Conservation (phyloP, 306 rosid genomes). For the Prunus dulcis region DNA sequence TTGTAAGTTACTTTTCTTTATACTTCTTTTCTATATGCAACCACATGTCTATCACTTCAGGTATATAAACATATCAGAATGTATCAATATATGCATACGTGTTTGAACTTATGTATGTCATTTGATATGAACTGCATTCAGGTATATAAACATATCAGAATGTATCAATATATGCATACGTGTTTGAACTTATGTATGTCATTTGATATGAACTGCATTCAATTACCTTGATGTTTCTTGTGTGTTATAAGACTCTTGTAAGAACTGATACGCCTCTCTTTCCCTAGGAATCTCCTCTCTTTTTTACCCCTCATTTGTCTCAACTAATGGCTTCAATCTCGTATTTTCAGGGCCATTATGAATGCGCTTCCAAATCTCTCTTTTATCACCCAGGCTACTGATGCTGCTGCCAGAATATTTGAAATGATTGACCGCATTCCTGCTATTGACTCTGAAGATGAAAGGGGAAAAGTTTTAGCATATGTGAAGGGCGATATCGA, state of each 20-base stretch:
- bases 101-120: no score
- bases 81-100: no score
- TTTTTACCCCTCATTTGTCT: not conserved
- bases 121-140: no score
- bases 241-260: no score
- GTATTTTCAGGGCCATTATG: conserved; percentile 52
- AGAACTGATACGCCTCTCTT: no score
- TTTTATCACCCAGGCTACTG: conserved; percentile 47
- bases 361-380: conserved; percentile 73
- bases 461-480: conserved; percentile 41
- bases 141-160: no score
- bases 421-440: conserved; percentile 53
- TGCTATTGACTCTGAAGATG: conserved; percentile 25
- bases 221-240: no score
- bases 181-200: no score
- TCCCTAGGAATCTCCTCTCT: not conserved
- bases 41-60: no score
- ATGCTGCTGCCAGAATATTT: conserved; percentile 47
- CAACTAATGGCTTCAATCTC: conserved; percentile 6
- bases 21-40: not conserved
- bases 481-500: conserved; percentile 53
- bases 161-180: no score
- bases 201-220: no score
- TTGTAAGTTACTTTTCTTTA: conserved; percentile 43
- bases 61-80: no score